Percentiles rank a stretch among this genome's conserved stretches.
phyloP scores from a whole-genome alignment of 2,329 filamentous ascomycete genomes.

The Verticillium klebahnii region DNA sequence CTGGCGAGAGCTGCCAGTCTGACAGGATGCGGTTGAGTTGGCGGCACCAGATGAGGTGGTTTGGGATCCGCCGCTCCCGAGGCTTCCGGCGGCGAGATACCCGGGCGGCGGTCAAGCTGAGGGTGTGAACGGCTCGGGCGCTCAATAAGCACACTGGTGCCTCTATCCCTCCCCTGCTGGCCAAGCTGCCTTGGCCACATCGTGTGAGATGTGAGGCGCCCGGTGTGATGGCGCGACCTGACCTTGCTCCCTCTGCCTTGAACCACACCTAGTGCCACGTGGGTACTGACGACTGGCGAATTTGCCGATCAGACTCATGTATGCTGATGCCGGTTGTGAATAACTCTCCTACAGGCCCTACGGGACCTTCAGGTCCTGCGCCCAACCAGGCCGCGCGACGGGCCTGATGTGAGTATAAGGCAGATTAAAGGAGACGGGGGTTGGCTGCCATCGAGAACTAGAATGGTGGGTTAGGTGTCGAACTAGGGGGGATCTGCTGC shows the following conservation, averaged over 20 bases:
- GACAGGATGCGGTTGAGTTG: not conserved
- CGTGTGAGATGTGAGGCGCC: not conserved
- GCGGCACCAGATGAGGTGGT: not conserved
- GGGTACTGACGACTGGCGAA: not conserved
- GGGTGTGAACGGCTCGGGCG: not conserved
- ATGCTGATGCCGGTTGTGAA: not conserved
- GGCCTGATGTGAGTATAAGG: not conserved
- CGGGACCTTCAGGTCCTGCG: not conserved
- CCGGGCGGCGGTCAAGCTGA: not conserved
- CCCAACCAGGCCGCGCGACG: not conserved
- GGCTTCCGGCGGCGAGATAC: not conserved
- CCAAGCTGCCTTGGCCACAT: not conserved
- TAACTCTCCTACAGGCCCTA: not conserved
- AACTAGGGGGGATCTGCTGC: not conserved
- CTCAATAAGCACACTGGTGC: not conserved
- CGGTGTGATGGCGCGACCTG: not conserved
- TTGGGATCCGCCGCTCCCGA: not conserved
- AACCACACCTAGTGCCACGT: not conserved
- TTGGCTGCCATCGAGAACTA: not conserved
- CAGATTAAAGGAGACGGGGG: not conserved
- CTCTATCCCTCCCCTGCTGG: not conserved
- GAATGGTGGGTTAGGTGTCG: not conserved
- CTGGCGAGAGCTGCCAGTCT: not conserved
- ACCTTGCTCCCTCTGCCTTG: no score
- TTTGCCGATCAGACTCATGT: not conserved